Base-by-base conservation (phyloP, 768 basidiomycete species). In the Coprinopsis marcescibilis region DNA sequence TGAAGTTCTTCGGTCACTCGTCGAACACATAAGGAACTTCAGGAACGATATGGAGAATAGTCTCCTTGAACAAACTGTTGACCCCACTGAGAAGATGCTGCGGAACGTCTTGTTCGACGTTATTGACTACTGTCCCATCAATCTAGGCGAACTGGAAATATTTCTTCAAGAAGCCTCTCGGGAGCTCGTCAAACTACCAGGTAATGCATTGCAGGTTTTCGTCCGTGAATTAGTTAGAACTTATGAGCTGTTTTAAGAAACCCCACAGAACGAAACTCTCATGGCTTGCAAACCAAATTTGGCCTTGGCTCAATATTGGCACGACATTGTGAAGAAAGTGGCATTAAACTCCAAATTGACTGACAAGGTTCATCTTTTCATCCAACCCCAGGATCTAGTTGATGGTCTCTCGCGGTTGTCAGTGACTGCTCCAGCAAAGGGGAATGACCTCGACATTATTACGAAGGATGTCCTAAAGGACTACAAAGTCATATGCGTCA, bases 361-460 rank as follows among this genome's bases (percentile, higher is more conserved):
- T 30, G 72, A 83, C 63, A 85, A 83, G 55, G 66, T 85, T 1
- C 72, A 70, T 7, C 66, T 89, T 27, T 89, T 89, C 57, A 75
- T 90, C 58, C 87, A 84, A 57, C 73, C 85, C 1, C 65, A 60
- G 8, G 84, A 89, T 52, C 73, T 89, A n/a, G 66, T 85, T 4
- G 83, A 86, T 54, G 81, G 80, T 5, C 61, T 80, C 17, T 60
- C 71, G 10, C 73, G 64, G 27, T 55, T 80, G 29, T 60, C 69
- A 5, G 48, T 69, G 27, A 70, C 65, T 15, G 58, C 54, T 15
- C 52, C 60, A 20, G 59, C 55, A 43, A 66, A 66, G 49, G 63
- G 60, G 15, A 71, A 70, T 39, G 68, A 65, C 17, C 72, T 68
- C 46, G 87, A 90, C 53, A 70, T 89, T 4, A 65, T 90, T n/a